These are phyloP conservation scores for Spizellomyces punctatus DNA, from an alignment of 192 early-diverging fungal genomes.

Conservation along the genomic window DNA sequence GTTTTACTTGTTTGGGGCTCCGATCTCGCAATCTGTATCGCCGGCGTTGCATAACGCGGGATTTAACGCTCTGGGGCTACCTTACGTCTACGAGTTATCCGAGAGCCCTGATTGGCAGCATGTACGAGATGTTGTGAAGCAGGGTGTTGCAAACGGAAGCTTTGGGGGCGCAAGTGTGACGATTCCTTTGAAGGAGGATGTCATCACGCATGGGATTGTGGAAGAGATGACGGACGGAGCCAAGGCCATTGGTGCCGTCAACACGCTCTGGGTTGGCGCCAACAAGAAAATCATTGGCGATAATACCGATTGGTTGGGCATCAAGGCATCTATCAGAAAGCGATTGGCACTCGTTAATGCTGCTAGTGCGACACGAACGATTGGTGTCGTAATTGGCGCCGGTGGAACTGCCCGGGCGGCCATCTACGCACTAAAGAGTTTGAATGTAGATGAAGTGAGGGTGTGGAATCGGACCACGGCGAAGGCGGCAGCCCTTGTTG, in stretches of 20 bases:
- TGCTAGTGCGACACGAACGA: conserved; percentile 3
- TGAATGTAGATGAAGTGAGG: conserved; percentile 64
- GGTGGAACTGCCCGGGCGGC: conserved; percentile 95
- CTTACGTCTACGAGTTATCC: conserved; percentile 74
- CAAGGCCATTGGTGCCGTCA: conserved; percentile 90
- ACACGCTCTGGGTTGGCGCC: conserved; percentile 67
- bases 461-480: conserved; percentile 86
- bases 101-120: conserved; percentile 69
- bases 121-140: conserved; percentile 46
- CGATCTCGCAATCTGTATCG: conserved; percentile 88
- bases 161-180: conserved; percentile 97
- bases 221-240: conserved; percentile 75
- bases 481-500: conserved; percentile 69
- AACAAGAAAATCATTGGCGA: conserved; percentile 69
- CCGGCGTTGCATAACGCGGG: conserved; percentile 92
- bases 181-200: conserved; percentile 89
- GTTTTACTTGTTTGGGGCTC: conserved; percentile 88
- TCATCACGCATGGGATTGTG: conserved; percentile 68
- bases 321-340: conserved; percentile 60
- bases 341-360: neutral
- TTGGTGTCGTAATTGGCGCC: conserved; percentile 89
- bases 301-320: conserved; percentile 97
- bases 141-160: conserved; percentile 35
- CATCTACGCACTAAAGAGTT: conserved; percentile 70
- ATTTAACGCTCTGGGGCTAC: conserved; percentile 82